phyloP scores from a whole-genome alignment of 2,329 filamentous ascomycete genomes.

The Dothistroma pini region DNA sequence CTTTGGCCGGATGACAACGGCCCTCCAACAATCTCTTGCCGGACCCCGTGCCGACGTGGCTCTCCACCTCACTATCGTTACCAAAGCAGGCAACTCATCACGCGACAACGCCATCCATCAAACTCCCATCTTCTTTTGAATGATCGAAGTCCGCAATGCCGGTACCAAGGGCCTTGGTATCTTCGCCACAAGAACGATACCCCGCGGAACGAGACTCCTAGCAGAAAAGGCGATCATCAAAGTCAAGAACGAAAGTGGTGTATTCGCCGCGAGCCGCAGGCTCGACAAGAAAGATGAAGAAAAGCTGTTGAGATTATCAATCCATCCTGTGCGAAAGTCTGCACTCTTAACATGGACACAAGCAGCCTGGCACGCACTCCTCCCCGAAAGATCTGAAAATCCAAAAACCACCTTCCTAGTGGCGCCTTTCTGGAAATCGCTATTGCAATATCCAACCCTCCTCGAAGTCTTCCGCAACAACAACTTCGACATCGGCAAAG shows the following conservation, averaged over 20 bases:
- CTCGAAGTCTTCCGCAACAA: conserved; percentile 32
- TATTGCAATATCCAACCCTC: conserved; percentile 16
- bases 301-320: conserved; percentile 10
- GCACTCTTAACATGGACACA: conserved; percentile 13
- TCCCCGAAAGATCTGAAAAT: not conserved
- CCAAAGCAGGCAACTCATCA: conserved; percentile 1
- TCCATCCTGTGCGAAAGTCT: conserved; percentile 9
- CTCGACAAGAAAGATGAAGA: conserved; percentile 20
- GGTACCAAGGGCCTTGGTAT: conserved; percentile 40
- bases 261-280: conserved; percentile 24
- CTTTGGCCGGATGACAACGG: no score
- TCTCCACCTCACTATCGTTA: not conserved
- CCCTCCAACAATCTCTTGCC: no score
- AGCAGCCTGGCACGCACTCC: conserved; percentile 14
- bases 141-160: conserved; percentile 26
- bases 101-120: not conserved
- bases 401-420: not conserved
- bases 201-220: conserved; percentile 41
- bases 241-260: conserved; percentile 17
- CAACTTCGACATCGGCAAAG: conserved; percentile 26
- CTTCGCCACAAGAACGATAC: conserved; percentile 38
- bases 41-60: not conserved
- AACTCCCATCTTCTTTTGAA: not conserved
- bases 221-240: conserved; percentile 40
- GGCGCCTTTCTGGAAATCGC: conserved; percentile 2